phyloP scores from a whole-genome alignment of 768 basidiomycete genomes.

The Tephrocybe rancida region DNA sequence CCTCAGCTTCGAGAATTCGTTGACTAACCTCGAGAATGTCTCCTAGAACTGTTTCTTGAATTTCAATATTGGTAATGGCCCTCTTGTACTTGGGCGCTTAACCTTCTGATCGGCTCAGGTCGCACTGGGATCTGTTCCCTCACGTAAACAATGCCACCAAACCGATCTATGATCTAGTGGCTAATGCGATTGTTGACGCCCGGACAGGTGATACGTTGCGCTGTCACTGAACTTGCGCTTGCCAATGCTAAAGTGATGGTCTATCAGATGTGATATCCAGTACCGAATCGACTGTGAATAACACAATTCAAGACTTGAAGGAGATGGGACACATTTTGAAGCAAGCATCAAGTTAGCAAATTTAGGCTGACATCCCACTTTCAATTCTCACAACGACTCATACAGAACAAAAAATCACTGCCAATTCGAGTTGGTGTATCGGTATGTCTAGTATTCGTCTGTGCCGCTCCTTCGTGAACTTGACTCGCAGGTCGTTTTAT shows the following conservation, averaged over 20 bases:
- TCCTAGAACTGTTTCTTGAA: slow-evolving; percentile 6
- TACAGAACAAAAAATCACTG: not conserved
- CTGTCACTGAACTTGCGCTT: not conserved
- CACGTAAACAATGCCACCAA: not conserved
- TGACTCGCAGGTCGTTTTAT: not conserved
- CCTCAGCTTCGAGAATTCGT: not conserved
- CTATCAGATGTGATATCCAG: slow-evolving; percentile 4
- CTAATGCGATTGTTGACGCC: slow-evolving; percentile 3
- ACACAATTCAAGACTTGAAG: slow-evolving; percentile 5
- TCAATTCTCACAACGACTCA: not conserved
- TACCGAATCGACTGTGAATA: slow-evolving; percentile 3
- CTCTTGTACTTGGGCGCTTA: not conserved
- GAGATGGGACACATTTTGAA: slow-evolving; percentile 6
- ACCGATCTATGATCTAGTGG: not conserved
- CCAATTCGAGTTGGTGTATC: slow-evolving; percentile 7
- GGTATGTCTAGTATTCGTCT: not conserved
- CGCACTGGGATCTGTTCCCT: slow-evolving; percentile 7
- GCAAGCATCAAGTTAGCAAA: slow-evolving; percentile 2
- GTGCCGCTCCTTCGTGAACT: not conserved
- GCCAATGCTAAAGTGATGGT: not conserved
- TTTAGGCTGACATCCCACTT: not conserved
- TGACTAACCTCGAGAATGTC: not conserved
- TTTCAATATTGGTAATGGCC: slow-evolving; percentile 5
- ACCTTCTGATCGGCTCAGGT: not conserved
- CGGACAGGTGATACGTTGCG: slow-evolving; percentile 4